Conservation (phyloP, 208 protist species). For the Leptomonas seymouri region DNA sequence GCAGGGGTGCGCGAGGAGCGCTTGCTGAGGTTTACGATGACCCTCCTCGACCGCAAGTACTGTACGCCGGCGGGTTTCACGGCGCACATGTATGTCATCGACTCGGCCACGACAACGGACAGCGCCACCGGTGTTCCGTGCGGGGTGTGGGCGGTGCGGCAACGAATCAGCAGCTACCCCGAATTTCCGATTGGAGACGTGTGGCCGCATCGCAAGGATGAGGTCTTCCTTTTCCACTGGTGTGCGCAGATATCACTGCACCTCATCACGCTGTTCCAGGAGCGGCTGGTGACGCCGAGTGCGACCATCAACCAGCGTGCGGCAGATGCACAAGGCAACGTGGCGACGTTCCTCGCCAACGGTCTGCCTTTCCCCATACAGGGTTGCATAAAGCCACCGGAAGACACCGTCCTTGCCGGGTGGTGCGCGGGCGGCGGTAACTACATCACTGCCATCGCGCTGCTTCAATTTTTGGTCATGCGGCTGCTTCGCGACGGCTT, state of each 20-base stretch:
- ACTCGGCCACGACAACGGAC: conserved; percentile 16
- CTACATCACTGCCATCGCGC: conserved; percentile 67
- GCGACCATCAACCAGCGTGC: conserved; percentile 67
- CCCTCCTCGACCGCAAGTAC: conserved; percentile 44
- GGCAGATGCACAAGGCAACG: conserved; percentile 28
- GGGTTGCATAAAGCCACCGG: conserved; percentile 70
- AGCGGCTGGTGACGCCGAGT: conserved; percentile 71
- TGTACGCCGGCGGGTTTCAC: conserved; percentile 31
- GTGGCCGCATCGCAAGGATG: conserved; percentile 63
- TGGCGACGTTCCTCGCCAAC: conserved; percentile 8
- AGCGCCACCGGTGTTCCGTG: conserved; percentile 6
- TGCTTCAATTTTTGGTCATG: conserved; percentile 81
- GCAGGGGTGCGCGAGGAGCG: conserved; percentile 34
- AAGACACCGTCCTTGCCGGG: conserved; percentile 59
- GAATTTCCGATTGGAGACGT: conserved; percentile 49
- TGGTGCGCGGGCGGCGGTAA: conserved; percentile 76
- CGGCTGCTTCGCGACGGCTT: conserved; percentile 77
- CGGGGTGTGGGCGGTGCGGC: conserved; percentile 43
- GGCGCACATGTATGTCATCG: conserved; percentile 33
- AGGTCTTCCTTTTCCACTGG: conserved; percentile 86
- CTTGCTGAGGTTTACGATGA: conserved; percentile 45
- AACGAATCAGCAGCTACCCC: conserved; percentile 42
- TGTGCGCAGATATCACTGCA: conserved; percentile 79
- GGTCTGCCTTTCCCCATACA: conserved; percentile 28
- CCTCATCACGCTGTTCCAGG: conserved; percentile 76